Conservation (phyloP, 306 rosid species). For the Sicyos baderoa region DNA sequence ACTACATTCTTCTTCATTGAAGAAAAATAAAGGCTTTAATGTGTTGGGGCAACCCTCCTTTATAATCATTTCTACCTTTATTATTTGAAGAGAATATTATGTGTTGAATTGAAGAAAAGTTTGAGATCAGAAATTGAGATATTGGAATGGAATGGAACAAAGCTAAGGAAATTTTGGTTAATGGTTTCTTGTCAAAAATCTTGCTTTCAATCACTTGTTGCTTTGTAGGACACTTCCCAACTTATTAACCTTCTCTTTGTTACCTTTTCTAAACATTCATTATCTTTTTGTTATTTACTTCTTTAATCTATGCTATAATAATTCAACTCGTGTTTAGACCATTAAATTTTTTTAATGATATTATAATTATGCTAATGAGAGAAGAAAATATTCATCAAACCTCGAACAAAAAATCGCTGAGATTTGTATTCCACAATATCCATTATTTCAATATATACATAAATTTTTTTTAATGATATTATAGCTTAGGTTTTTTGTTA, state of each 20-base stretch:
- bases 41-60: slow-evolving; percentile 41
- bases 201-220: slow-evolving; percentile 50
- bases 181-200: slow-evolving; percentile 84
- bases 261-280: slow-evolving; percentile 61
- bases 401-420: not conserved
- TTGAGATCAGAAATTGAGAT: slow-evolving; percentile 42
- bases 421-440: slow-evolving; percentile 13
- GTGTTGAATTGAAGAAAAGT: slow-evolving; percentile 57
- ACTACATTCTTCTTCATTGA: slow-evolving; percentile 5
- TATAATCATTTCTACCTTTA: slow-evolving; percentile 37
- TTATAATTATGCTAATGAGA: not conserved
- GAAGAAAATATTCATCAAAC: slow-evolving; percentile 17
- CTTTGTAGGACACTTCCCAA: slow-evolving; percentile 57
- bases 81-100: slow-evolving; percentile 61
- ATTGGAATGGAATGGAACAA: slow-evolving; percentile 41
- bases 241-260: slow-evolving; percentile 44
- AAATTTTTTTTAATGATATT: not conserved
- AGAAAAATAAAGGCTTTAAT: slow-evolving; percentile 16
- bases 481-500: not conserved
- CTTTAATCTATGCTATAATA: slow-evolving; percentile 9
- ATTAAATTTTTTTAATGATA: no score
- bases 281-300: slow-evolving; percentile 26
- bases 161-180: slow-evolving; percentile 55
- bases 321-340: no score
- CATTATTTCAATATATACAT: not conserved